These are phyloP conservation scores for Puccinellia tenuiflora DNA, from an alignment of 176 grass and related monocot genomes.

Conservation along the genomic window DNA sequence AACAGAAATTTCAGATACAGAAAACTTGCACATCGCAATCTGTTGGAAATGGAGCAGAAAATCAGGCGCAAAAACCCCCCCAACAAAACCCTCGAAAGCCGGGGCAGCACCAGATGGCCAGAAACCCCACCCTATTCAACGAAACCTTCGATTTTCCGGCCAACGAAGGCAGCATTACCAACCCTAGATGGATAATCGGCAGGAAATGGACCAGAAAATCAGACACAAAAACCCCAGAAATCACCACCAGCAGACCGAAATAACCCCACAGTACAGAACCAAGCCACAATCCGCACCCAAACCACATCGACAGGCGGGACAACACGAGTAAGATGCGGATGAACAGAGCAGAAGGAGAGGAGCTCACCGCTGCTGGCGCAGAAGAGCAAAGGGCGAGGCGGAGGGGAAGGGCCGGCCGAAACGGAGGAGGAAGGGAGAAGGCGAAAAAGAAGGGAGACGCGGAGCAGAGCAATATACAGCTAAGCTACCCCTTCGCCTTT, in stretches of 20 bases:
- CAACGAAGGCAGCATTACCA: not conserved
- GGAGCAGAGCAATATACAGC: not conserved
- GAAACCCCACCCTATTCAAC: not conserved
- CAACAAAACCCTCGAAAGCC: not conserved
- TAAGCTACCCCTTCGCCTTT: not conserved
- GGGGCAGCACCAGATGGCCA: not conserved
- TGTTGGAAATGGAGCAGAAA: not conserved
- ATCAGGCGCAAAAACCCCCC: not conserved
- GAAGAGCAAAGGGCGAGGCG: not conserved
- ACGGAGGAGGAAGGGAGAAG: not conserved
- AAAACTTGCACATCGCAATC: not conserved
- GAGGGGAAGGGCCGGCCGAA: not conserved
- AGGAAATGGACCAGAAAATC: not conserved
- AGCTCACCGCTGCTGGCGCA: not conserved
- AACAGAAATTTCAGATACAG: not conserved
- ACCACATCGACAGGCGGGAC: not conserved
- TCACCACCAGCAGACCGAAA: not conserved
- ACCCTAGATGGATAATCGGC: not conserved
- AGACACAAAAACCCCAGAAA: not conserved
- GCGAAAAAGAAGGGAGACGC: not conserved
- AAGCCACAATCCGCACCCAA: no score
- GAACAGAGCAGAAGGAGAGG: not conserved
- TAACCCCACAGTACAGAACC: not conserved
- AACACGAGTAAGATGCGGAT: not conserved
- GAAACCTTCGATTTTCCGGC: not conserved